Percentiles rank a stretch among this genome's conserved stretches.
phyloP scores from a whole-genome alignment of 2,329 filamentous ascomycete genomes.

The Microascus cirrosus region DNA sequence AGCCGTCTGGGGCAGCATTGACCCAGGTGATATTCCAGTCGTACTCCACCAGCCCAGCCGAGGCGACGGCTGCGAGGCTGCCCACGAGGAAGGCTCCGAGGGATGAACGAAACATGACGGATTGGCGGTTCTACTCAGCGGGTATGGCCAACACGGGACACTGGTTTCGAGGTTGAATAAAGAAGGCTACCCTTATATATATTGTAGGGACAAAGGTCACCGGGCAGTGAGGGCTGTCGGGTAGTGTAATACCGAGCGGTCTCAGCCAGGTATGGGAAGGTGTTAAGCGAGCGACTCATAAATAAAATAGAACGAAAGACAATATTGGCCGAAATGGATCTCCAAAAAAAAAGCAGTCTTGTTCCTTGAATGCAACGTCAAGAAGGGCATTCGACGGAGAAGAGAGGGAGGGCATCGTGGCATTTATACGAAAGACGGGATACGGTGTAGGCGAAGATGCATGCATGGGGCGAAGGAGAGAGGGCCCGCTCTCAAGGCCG shows the following conservation, averaged over 20 bases:
- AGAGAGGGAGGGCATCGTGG: background rate
- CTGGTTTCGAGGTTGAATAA: background rate
- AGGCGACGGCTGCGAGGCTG: background rate
- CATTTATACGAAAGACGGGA: background rate
- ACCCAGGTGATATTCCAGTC: slow-evolving; percentile 66
- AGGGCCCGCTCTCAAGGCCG: background rate
- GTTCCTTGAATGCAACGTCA: background rate
- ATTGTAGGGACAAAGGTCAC: background rate
- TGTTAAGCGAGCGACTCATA: background rate
- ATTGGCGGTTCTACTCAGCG: background rate
- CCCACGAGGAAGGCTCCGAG: background rate
- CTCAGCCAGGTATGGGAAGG: background rate
- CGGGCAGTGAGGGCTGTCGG: background rate
- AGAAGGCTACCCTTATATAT: background rate
- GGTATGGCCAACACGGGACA: background rate
- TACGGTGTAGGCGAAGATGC: background rate
- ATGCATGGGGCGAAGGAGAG: background rate
- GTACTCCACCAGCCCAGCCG: slow-evolving; percentile 40
- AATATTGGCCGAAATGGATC: background rate
- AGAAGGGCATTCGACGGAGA: background rate
- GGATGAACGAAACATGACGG: background rate
- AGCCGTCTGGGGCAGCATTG: slow-evolving; percentile 59
- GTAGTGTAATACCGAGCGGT: background rate
- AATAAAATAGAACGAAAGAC: background rate
- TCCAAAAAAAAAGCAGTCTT: background rate